Base-by-base conservation (phyloP, 768 basidiomycete genomes). In the Hypsizygus marmoreus region DNA sequence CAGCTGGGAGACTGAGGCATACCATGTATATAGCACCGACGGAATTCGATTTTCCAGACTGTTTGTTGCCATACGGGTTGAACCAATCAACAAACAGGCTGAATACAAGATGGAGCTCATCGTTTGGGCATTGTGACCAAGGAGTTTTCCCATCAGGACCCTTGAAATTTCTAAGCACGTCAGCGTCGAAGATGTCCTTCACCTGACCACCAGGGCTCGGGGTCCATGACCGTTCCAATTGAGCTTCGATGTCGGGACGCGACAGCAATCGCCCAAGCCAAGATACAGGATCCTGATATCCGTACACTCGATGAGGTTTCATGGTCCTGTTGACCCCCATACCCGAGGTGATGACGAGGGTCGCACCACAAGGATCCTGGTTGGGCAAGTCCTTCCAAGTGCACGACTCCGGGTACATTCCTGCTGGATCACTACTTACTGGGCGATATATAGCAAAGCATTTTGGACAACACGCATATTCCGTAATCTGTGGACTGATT, bases 1-100 rank as follows among this genome's bases (percentile, higher is more conserved):
- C 43, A 0, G 59, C 61, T 4, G 70, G 71, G 7, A 74, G 58
- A 49, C 70, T 74, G 5, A 71, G 43, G 44, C 63, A 69, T 4
- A 60, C 58, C 34, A 72, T 45, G 13, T 60, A 65, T 2, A 74
- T 58, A 1, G 55, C 54, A 2, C 64, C 62, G 20, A 53, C 41
- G 0, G 60, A 61, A 5, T 37, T 54, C 1, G 35, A 48, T 34
- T 64, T 58, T 10, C 64, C 63, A 16, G 61, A 59, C 23, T 55
- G 51, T 40, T 62, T 66, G 43, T 62, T 67, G 5, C 47, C 40
- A 28, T 60, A 51, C n/a, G 71, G 70, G 41, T 70, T 73, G 54
- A 72, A 72, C 30, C 64, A 59, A 42, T 73, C 71, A 23, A 64
- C 48, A 34, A 47, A 51, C 13, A 72, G 53, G 35, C 58, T 59